Percentiles rank a stretch among this genome's conserved stretches.
These are phyloP conservation scores for Malassezia equina DNA, from an alignment of 1,284 basidiomycete genomes.

Conservation along the genomic window DNA sequence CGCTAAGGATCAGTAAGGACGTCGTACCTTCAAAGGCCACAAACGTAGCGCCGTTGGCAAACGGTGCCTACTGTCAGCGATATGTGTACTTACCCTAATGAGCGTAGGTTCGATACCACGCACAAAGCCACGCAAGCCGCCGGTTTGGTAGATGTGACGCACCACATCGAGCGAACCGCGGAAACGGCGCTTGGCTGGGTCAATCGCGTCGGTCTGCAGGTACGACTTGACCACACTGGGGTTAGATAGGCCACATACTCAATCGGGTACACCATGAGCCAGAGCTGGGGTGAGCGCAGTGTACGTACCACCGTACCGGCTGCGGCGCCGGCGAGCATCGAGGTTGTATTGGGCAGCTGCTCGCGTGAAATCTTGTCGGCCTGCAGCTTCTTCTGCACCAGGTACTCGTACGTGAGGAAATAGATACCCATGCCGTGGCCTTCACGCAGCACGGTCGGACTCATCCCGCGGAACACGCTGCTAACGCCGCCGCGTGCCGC, in stretches of 20 bases:
- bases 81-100: conserved; percentile 55
- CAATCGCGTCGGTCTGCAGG: conserved; percentile 66
- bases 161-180: conserved; percentile 70
- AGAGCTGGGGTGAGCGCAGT: background rate
- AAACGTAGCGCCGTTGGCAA: conserved; percentile 46
- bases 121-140: conserved; percentile 75
- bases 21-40: conserved; percentile 31
- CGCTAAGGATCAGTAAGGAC: background rate
- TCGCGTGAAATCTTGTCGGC: conserved; percentile 37
- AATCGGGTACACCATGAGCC: conserved; percentile 14
- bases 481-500: conserved; percentile 54
- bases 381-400: conserved; percentile 66
- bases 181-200: conserved; percentile 56
- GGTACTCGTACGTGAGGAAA: conserved; percentile 83
- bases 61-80: conserved; percentile 22
- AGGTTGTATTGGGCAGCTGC: conserved; percentile 27
- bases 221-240: conserved; percentile 8
- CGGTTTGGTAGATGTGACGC: conserved; percentile 65
- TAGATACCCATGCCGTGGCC: conserved; percentile 50
- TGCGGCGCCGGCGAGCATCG: conserved; percentile 38
- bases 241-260: background rate
- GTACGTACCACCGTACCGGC: conserved; percentile 24
- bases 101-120: conserved; percentile 81
- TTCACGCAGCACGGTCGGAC: conserved; percentile 78
- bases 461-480: conserved; percentile 84